Evolutionary conservation across 257 asterid genomes (phyloP).

Genomic region (Lithospermum erythrorhizon): DNA sequence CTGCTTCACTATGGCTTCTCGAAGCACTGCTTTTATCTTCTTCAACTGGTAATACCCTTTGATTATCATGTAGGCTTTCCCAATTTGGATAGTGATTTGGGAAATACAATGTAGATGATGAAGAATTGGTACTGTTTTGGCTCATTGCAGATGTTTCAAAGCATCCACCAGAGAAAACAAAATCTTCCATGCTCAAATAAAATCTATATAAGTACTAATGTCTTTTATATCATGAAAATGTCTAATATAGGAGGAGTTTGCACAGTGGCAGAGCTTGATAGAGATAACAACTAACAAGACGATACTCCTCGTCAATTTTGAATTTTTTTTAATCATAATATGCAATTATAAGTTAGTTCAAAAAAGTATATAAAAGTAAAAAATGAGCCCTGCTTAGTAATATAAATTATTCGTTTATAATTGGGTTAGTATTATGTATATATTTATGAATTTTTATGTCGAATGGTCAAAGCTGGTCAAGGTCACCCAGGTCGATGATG

Average conservation of each 20-base stretch:
- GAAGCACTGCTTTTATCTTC: constrained; percentile 29
- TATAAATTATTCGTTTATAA: no score
- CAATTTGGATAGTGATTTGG: constrained; percentile 15
- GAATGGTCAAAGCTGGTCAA: no score
- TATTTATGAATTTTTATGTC: no score
- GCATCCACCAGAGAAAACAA: constrained; percentile 18
- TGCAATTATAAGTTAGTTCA: no score
- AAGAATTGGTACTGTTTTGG: constrained; percentile 9
- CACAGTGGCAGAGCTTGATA: no score
- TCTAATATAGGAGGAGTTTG: constrained; percentile 6
- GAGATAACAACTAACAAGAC: no score
- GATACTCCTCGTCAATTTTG: no score
- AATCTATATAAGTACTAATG: not conserved
- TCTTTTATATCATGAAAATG: constrained; percentile 15
- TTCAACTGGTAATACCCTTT: constrained; percentile 11
- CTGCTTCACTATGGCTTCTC: constrained; percentile 79
- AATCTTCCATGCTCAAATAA: constrained; percentile 31
- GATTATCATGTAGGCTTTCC: constrained; percentile 13
- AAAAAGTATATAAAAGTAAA: no score
- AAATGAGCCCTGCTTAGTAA: no score
- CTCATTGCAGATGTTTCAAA: constrained; percentile 4
- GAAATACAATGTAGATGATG: constrained; percentile 12
- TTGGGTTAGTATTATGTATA: no score
- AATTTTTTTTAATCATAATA: no score
- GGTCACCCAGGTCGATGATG: no score